These are phyloP conservation scores for Candida sithepensis DNA, from an alignment of 805 yeast genomes.

Conservation along the genomic window DNA sequence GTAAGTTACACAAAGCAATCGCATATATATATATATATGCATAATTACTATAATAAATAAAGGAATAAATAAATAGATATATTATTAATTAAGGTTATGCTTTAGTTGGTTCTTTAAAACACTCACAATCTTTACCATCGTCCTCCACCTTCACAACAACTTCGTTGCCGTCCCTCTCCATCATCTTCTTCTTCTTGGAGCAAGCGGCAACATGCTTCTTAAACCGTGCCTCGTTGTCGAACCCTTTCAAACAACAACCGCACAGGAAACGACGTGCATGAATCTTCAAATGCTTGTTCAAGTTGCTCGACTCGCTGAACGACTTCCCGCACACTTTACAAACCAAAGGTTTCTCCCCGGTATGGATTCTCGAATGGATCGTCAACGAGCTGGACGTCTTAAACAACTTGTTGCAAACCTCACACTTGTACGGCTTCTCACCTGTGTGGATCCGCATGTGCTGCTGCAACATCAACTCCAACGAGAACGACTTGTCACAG, in stretches of 20 bases:
- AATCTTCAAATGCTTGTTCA: conserved; percentile 81
- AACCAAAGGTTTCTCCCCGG: conserved; percentile 82
- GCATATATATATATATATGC: background rate
- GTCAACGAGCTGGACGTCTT: conserved; percentile 80
- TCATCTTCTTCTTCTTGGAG: conserved; percentile 5
- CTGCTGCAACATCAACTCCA: conserved; percentile 71
- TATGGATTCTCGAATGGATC: conserved; percentile 81
- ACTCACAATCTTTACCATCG: background rate
- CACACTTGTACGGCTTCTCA: conserved; percentile 80
- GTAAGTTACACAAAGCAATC: too few relatives aligned
- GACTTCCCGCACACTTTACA: conserved; percentile 81
- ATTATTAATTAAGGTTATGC: background rate
- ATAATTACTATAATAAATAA: background rate
- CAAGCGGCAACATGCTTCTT: conserved; percentile 36
- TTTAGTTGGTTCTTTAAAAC: background rate
- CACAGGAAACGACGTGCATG: conserved; percentile 59
- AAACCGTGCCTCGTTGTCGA: conserved; percentile 41
- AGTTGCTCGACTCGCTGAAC: conserved; percentile 85
- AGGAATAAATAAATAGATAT: background rate
- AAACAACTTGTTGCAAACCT: conserved; percentile 69
- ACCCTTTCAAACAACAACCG: conserved; percentile 48
- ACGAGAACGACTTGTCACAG: conserved; percentile 73
- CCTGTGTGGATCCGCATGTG: conserved; percentile 86
- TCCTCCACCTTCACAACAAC: background rate
- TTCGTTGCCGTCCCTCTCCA: background rate